phyloP scores from a whole-genome alignment of 148 eudicot species.

The Bassia scoparia region DNA sequence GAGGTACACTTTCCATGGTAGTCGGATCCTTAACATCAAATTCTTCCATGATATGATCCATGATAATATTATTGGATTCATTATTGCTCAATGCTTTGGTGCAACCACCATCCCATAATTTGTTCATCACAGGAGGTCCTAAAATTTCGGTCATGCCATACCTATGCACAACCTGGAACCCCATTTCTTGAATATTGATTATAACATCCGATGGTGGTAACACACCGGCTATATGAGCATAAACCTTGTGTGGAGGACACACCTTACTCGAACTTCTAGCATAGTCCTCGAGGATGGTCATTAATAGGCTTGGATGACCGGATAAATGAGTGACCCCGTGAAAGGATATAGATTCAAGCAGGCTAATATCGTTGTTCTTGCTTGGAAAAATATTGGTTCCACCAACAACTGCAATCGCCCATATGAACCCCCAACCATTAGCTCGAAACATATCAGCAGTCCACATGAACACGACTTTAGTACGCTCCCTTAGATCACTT shows the following conservation, averaged over 20 bases:
- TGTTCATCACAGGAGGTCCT: slow-evolving; percentile 17
- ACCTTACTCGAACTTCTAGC: neutral
- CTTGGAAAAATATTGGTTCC: slow-evolving; percentile 21
- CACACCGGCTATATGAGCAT: slow-evolving; percentile 22
- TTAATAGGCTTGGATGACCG: slow-evolving; percentile 19
- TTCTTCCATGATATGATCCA: slow-evolving; percentile 19
- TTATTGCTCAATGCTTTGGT: neutral
- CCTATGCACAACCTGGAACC: slow-evolving; percentile 21
- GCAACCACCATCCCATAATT: neutral
- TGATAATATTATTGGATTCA: neutral
- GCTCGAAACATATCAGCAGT: slow-evolving; percentile 32
- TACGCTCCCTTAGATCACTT: slow-evolving; percentile 15
- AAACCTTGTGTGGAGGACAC: slow-evolving; percentile 15
- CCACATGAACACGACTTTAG: slow-evolving; percentile 23
- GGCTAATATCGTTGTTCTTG: neutral
- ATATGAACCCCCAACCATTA: slow-evolving; percentile 29
- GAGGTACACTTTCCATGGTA: slow-evolving; percentile 23
- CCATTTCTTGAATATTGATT: slow-evolving; percentile 3
- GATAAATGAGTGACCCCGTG: slow-evolving; percentile 24
- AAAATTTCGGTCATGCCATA: slow-evolving; percentile 29
- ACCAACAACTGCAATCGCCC: slow-evolving; percentile 23
- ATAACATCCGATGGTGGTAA: neutral
- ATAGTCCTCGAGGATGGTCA: neutral
- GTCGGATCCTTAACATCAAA: slow-evolving; percentile 24
- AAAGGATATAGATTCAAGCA: slow-evolving; percentile 14